Conservation (phyloP, 164 flowering plant genomes). For the Kingdonia uniflora region DNA sequence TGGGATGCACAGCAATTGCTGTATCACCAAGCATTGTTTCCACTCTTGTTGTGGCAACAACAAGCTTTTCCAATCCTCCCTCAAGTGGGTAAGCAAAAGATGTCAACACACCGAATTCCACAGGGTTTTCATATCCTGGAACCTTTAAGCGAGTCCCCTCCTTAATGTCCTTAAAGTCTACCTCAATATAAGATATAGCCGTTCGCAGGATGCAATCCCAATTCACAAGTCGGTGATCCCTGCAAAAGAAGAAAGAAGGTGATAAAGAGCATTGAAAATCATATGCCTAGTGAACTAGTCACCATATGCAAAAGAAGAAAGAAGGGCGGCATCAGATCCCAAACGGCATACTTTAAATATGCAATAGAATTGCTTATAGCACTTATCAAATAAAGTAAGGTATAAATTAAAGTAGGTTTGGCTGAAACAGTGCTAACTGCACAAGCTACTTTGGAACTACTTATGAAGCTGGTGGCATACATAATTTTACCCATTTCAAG, state of each 20-base stretch:
- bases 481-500: no score
- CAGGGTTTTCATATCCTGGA: slow-evolving; percentile 72
- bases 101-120: slow-evolving; percentile 90
- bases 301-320: no score
- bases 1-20: slow-evolving; percentile 90
- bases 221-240: slow-evolving; percentile 86
- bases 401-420: no score
- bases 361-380: no score
- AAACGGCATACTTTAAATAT: no score
- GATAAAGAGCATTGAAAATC: no score
- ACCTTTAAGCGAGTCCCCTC: slow-evolving; percentile 61
- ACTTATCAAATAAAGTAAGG: no score
- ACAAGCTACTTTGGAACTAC: no score
- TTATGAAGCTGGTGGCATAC: no score
- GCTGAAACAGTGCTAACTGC: no score
- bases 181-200: slow-evolving; percentile 98
- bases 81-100: slow-evolving; percentile 97
- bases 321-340: no score
- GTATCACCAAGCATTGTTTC: slow-evolving; percentile 99
- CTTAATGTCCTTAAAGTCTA: slow-evolving; percentile 73
- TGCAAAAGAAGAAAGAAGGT: slow-evolving; percentile 22
- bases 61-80: slow-evolving; percentile 60
- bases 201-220: slow-evolving; percentile 94
- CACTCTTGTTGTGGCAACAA: slow-evolving; percentile 95
- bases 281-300: no score